A percentile compares a stretch with the other conserved stretches of the same genome.
Evolutionary conservation across 2,329 filamentous ascomycete species (phyloP).

Genomic region (Trichophyton schoenleinii): DNA sequence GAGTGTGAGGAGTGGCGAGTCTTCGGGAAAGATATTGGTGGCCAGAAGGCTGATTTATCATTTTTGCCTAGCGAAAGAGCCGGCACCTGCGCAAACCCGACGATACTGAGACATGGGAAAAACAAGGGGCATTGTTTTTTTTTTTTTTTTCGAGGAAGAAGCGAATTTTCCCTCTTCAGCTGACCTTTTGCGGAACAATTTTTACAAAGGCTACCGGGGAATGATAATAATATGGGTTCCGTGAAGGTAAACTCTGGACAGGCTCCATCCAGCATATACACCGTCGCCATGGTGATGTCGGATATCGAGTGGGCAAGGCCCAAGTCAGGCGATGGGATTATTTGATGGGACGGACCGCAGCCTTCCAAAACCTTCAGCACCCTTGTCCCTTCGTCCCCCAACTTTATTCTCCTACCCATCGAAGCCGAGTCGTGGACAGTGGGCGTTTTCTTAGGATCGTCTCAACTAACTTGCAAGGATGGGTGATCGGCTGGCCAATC

Average conservation of each 20-base stretch:
- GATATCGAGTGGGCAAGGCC: not conserved
- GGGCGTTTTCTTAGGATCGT: conserved; percentile 2
- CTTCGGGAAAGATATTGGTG: not conserved
- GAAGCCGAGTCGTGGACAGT: not conserved
- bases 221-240: not conserved
- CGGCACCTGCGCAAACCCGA: not conserved
- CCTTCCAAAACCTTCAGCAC: not conserved
- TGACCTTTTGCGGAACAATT: not conserved
- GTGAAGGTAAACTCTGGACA: not conserved
- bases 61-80: not conserved
- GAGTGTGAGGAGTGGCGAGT: not conserved
- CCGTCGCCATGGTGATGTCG: not conserved
- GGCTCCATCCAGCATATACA: no score
- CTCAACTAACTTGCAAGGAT: not conserved
- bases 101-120: not conserved
- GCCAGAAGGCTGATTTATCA: not conserved
- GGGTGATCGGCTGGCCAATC: not conserved
- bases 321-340: not conserved
- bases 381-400: not conserved
- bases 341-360: conserved; percentile 1
- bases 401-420: conserved; percentile 1
- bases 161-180: not conserved
- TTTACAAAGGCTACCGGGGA: not conserved
- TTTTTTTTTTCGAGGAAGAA: not conserved
- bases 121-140: not conserved